Evolutionary conservation across 176 grass and related monocot genomes (phyloP), one percentile per base, ranked within the genome.

Genomic region (Ensete glaucum): DNA sequence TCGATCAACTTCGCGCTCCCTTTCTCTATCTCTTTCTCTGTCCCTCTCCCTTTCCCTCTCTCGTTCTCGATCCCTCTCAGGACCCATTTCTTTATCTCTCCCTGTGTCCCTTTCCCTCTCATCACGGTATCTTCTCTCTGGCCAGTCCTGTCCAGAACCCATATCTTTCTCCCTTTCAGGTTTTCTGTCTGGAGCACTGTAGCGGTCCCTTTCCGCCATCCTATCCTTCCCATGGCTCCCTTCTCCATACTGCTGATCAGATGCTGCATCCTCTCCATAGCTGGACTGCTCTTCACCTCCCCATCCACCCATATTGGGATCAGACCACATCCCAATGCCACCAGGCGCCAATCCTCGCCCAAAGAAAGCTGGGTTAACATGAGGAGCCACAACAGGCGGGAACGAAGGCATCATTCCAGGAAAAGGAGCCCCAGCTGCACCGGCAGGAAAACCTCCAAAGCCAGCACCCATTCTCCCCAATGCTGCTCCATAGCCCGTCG

Each of bases 121-220:
- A 86, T 97, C 90, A 8, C 83, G 79, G 9, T 83, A 76, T 81
- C 87, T 83, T 74, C 73, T 89, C 58, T 88, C 89, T 74, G 81
- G 76, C 85, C 81, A 88, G 3, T 90, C 89, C 27, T 88, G 85
- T 63, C 67, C 80, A 58, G 78, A 77, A 50, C 83, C 76, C 25
- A 68, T 76, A 53, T 97, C 93, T 53, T 88, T 92, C 67, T 97
- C 87, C 79, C 85, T 92, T 14, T 92, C 86, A 16, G 69, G 77
- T 73, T 85, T 89, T 71, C 87, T 89, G 29, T 92, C 89, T 53
- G 85, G 49, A 75, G 76, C 83, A 58, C 85, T 85, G 78, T 90
- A 86, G 81, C 90, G 84, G 16, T 92, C 89, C 58, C 87, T 79
- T 71, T 96, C 85, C 0, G 72, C 54, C 4, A 81, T 80, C 71